phyloP scores from a whole-genome alignment of 108 stramenopile species.

The Cyclotella sp. region DNA sequence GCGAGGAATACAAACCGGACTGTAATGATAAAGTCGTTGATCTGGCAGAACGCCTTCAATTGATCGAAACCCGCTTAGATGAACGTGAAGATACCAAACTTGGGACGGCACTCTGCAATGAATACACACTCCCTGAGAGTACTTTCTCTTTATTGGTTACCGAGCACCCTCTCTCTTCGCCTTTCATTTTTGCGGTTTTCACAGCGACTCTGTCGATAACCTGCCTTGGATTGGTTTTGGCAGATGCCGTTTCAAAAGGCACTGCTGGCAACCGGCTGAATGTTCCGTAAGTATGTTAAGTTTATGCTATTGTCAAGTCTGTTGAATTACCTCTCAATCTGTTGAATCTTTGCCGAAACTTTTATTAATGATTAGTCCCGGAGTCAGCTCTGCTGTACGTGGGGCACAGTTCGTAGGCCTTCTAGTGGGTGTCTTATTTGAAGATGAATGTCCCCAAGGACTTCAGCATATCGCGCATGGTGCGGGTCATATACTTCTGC shows the following conservation, averaged over 20 bases:
- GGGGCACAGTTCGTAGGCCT: constrained; percentile 26
- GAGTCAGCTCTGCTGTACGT: constrained; percentile 12
- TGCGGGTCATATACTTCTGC: constrained; percentile 10
- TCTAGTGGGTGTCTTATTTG: constrained; percentile 22
- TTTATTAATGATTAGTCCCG: background rate
- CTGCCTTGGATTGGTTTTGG: constrained; percentile 26
- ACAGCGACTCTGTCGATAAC: constrained; percentile 12
- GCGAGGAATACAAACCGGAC: background rate
- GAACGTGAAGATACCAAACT: constrained; percentile 13
- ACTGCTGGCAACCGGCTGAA: constrained; percentile 5
- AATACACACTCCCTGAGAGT: constrained; percentile 24
- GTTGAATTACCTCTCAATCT: background rate
- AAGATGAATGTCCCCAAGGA: constrained; percentile 29
- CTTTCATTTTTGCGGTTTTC: constrained; percentile 24
- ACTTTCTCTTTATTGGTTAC: constrained; percentile 40
- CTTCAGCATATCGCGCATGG: constrained; percentile 20
- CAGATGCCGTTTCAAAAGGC: constrained; percentile 3
- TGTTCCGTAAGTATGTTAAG: constrained; percentile 11
- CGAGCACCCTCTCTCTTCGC: constrained; percentile 19
- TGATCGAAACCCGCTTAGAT: constrained; percentile 15
- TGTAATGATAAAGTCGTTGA: background rate
- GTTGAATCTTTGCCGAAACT: background rate
- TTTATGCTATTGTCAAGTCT: background rate
- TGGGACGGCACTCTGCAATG: background rate
- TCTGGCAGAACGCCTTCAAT: constrained; percentile 14